A percentile compares a stretch with the other conserved stretches of the same genome.
These are phyloP conservation scores for Kwoniella newhampshirensis DNA, from an alignment of 768 basidiomycete species.

Conservation along the genomic window DNA sequence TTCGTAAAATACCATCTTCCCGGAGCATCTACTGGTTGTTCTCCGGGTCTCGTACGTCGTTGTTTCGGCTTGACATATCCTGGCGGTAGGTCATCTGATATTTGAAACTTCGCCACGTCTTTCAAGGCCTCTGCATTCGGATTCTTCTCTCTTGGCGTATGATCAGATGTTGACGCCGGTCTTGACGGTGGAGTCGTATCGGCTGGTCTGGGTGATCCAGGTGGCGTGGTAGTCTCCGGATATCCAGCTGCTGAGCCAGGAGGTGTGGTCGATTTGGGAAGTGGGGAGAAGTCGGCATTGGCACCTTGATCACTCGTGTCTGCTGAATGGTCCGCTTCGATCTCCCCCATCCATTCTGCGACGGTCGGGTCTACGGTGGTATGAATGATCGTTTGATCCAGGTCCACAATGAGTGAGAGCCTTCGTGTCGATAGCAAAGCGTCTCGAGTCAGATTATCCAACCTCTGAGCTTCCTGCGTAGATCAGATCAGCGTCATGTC, in stretches of 20 bases:
- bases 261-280: conserved; percentile 9
- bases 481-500: background rate
- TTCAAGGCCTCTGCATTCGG: conserved; percentile 90
- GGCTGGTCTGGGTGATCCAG: conserved; percentile 10
- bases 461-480: conserved; percentile 72
- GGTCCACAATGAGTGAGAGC: conserved; percentile 93
- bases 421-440: conserved; percentile 72
- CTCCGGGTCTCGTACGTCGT: conserved; percentile 1
- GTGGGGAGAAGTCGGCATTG: background rate
- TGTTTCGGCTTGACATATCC: conserved; percentile 46
- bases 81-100: conserved; percentile 70
- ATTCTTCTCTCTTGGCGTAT: conserved; percentile 57
- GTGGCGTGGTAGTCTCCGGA: conserved; percentile 14
- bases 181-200: background rate
- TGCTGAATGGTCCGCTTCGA: conserved; percentile 20
- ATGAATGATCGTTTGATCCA: conserved; percentile 98
- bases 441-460: conserved; percentile 78
- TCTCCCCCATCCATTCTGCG: conserved; percentile 84
- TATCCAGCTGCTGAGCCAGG: conserved; percentile 3
- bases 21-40: conserved; percentile 53
- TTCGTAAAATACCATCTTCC: conserved; percentile 98
- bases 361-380: conserved; percentile 98
- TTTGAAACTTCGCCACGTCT: conserved; percentile 83
- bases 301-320: conserved; percentile 1
- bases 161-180: background rate